phyloP scores from a whole-genome alignment of 352 stramenopile genomes.

The Aphanomyces stellatus region DNA sequence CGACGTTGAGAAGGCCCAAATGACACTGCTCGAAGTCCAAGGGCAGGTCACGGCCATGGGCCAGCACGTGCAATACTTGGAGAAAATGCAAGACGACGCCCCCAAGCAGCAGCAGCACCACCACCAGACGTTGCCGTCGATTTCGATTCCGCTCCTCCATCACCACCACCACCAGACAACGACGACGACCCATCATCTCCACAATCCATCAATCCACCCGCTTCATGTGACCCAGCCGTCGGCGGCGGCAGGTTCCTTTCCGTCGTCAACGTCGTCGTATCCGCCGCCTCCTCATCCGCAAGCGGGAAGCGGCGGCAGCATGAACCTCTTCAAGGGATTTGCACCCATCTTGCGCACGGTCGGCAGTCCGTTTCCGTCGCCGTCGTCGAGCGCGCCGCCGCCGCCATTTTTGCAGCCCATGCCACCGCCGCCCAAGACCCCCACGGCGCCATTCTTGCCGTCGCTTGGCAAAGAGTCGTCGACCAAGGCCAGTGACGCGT shows the following conservation, averaged over 20 bases:
- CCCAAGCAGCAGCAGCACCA: slow-evolving; percentile 70
- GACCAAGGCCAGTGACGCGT: not conserved
- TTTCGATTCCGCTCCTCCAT: slow-evolving; percentile 21
- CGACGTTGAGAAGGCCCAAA: slow-evolving; percentile 63
- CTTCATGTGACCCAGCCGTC: not conserved
- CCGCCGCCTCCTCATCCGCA: not conserved
- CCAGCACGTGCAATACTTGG: slow-evolving; percentile 73
- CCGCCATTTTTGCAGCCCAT: not conserved
- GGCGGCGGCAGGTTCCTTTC: not conserved
- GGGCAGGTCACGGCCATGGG: slow-evolving; percentile 17
- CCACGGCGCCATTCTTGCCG: not conserved
- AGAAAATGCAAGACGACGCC: slow-evolving; percentile 21
- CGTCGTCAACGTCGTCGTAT: not conserved
- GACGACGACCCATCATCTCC: slow-evolving; percentile 11
- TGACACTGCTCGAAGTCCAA: slow-evolving; percentile 69
- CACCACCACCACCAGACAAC: slow-evolving; percentile 10
- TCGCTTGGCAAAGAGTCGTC: not conserved
- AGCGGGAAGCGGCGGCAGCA: not conserved
- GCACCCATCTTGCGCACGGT: not conserved
- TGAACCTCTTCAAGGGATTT: not conserved
- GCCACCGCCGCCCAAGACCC: not conserved
- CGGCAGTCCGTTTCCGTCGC: not conserved
- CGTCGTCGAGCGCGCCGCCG: not conserved
- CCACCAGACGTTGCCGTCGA: slow-evolving; percentile 43
- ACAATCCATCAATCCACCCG: not conserved